Percentiles rank a stretch among this genome's conserved stretches.
Evolutionary conservation across 768 basidiomycete species (phyloP).

Genomic region (Leccinum obscurum): DNA sequence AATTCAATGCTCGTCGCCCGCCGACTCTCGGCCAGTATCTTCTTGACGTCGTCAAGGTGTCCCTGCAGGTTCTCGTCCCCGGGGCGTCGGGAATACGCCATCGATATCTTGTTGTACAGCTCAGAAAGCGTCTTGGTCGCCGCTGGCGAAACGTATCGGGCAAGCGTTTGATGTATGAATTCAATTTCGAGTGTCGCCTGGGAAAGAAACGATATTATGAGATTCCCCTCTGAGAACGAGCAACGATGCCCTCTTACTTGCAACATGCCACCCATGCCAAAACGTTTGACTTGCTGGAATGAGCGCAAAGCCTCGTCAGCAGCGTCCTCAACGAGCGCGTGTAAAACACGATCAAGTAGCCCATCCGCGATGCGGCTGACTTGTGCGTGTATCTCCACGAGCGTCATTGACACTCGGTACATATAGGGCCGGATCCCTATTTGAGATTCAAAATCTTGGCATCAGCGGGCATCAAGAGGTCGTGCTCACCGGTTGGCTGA

Average conservation of each 20-base stretch:
- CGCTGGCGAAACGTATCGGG: constrained; percentile 77
- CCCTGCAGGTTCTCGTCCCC: constrained; percentile 85
- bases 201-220: not conserved
- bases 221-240: not conserved
- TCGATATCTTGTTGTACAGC: constrained; percentile 92
- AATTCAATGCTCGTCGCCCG: constrained; percentile 94
- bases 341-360: constrained; percentile 80
- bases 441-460: not conserved
- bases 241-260: constrained; percentile 55
- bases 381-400: constrained; percentile 92
- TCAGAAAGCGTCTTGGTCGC: constrained; percentile 87
- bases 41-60: constrained; percentile 89
- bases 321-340: constrained; percentile 77
- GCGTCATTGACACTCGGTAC: constrained; percentile 81
- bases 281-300: constrained; percentile 86
- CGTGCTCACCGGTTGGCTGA: constrained; percentile 77
- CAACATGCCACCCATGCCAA: constrained; percentile 99
- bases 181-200: constrained; percentile 99
- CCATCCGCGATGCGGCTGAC: constrained; percentile 77
- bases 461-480: not conserved
- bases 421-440: constrained; percentile 94
- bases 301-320: constrained; percentile 80
- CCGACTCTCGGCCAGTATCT: constrained; percentile 83
- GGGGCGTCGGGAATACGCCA: constrained; percentile 82
- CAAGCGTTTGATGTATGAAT: constrained; percentile 96